Conservation (phyloP, 306 rosid genomes). For the Pterocarpus santalinus region DNA sequence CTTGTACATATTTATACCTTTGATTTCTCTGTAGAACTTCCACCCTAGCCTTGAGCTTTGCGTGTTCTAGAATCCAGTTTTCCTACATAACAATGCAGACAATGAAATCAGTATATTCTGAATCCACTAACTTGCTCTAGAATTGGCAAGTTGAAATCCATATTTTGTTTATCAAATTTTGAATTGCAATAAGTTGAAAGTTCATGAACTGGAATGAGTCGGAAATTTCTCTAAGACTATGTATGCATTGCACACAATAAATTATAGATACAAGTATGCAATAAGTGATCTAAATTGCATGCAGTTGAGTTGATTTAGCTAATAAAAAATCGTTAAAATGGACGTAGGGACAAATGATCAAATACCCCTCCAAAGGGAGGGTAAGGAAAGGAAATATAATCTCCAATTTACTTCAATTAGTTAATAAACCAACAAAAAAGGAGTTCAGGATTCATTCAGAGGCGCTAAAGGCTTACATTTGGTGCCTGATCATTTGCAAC, state of each 20-base stretch:
- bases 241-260: neutral
- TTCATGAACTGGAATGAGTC: neutral
- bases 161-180: neutral
- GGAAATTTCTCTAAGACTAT: neutral
- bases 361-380: neutral
- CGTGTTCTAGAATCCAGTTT: conserved; percentile 83
- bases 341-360: neutral
- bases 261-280: neutral
- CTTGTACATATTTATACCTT: conserved; percentile 49
- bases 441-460: neutral
- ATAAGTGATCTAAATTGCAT: neutral
- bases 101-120: conserved; percentile 19
- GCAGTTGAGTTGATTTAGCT: neutral
- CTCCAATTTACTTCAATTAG: neutral
- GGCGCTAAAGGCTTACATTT: conserved; percentile 52
- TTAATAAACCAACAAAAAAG: neutral
- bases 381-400: neutral
- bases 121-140: neutral
- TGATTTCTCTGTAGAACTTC: conserved; percentile 75
- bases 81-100: conserved; percentile 49
- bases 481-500: conserved; percentile 53
- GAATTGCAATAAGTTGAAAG: neutral
- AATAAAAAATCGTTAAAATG: neutral
- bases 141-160: neutral
- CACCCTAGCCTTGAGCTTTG: conserved; percentile 86